Evolutionary conservation across 2,329 filamentous ascomycete genomes (phyloP), one percentile per base, ranked within the genome.

Genomic region (Onygenales sp.): DNA sequence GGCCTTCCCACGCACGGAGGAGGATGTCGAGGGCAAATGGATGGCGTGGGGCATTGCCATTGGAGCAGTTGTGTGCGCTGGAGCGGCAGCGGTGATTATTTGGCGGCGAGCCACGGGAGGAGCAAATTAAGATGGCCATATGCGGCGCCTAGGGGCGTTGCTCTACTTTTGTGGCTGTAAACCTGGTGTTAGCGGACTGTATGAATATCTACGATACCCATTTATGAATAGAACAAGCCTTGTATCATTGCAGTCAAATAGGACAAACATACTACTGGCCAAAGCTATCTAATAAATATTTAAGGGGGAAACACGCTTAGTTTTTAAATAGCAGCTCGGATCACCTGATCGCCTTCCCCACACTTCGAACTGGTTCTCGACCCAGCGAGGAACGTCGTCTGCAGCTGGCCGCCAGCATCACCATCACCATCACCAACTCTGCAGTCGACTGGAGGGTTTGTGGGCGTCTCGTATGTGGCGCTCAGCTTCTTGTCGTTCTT

Each of bases 1-100:
- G 0, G 92, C 86, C 0, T 95, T 94, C 63, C 92, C 93, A 0
- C 93, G 91, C 70, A 87, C 81, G 52, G 89, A 95, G 58, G 91
- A 95, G 63, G 89, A 93, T 44, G 69, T 68, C 13, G 80, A 83
- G 1, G 83, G 86, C 4, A 92, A 96, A 69, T 82, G 88, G 61
- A 89, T 90, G 57, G 85, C 87, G 57, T 75, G 95, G 64, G 95
- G 95, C 63, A 82, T 97, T 63, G 89, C 89, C 2, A 73, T 94
- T 3, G 89, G 87, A 0, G 91, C 89, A 6, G 76, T 79, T 7
- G 75, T 81, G 42, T 81, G 78, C 60, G 81, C 79, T 10, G 78
- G 75, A 10, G 79, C 77, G 5, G 81, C 80, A 8, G 77, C 79
- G 7, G 74, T 78, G 7, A 78, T 81, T 63, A 79, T 84, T 42